Evolutionary conservation across 306 rosid genomes (phyloP), one percentile per base, ranked within the genome.

Genomic region (Sphenostylis stenocarpa): DNA sequence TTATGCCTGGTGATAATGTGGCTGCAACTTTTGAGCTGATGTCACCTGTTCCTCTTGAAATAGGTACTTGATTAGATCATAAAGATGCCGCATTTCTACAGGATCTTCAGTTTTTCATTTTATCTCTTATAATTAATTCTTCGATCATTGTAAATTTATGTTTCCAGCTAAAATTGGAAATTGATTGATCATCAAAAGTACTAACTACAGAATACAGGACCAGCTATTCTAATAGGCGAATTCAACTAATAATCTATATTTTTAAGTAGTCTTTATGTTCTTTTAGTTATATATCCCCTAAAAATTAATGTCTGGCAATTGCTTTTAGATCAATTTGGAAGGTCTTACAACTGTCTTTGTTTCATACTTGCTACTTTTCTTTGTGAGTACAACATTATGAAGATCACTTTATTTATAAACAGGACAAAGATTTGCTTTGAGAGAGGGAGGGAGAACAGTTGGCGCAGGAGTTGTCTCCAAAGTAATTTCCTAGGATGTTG

Each of bases 361-460:
- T 60, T 52, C 36, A 13, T 58, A 10, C 45, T 3, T 53, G 13
- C 63, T 55, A n/a, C 36, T 24, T 71, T 16, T 14, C 1, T 33
- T 24, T 39, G 8, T 28, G 61, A 44, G 55, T 28, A 9, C n/a
- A 43, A 60, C 19, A 44, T 14, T 78, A 47, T 60, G 63, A 47
- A 49, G 63, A 19, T 75, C 31, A 33, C 20, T 67, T 33, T 47
- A 67, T 69, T 26, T 63, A 43, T 63, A 19, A 60, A 73, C 97
- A 93, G 98, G 97, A 80, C 97, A 94, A 86, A 85, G 91, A 88
- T 87, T 94, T 90, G 94, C 94, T 28, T 83, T 91, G 70, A 88
- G 98, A 77, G 98, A 94, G 77, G 94, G 97, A 78, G 97, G 98
- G 49, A 86, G 94, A 82, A 94, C 97, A 13, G 97, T 94, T 45